Percentiles rank a stretch among this genome's conserved stretches.
Evolutionary conservation across 2,329 filamentous ascomycete species (phyloP).

Genomic region (Verticillium tricorpus): DNA sequence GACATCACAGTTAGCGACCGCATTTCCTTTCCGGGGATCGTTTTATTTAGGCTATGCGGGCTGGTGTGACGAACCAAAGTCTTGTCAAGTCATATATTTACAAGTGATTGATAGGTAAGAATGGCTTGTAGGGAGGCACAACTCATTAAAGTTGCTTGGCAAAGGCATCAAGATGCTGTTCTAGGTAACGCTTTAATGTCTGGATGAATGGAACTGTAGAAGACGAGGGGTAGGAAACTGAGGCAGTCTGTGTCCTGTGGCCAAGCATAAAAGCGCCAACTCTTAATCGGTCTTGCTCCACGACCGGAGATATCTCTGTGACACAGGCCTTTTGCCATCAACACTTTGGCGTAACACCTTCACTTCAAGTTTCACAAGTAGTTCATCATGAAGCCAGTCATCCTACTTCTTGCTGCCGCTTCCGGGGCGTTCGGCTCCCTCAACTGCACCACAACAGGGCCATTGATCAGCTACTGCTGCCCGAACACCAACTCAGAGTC

Average conservation of each 20-base stretch:
- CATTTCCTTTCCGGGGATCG: no score
- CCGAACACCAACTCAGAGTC: constrained; percentile 11
- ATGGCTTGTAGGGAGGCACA: not conserved
- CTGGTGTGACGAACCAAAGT: not conserved
- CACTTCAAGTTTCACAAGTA: not conserved
- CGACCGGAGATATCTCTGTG: no score
- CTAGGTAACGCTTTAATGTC: not conserved
- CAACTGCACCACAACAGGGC: constrained; percentile 10
- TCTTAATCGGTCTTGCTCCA: no score
- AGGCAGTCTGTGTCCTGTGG: not conserved
- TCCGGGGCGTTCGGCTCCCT: constrained; percentile 11
- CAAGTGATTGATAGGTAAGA: not conserved
- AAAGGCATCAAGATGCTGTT: not conserved
- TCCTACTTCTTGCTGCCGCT: constrained; percentile 1
- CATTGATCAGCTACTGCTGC: constrained; percentile 13
- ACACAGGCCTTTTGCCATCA: no score
- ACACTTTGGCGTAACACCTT: not conserved
- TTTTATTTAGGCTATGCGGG: not conserved
- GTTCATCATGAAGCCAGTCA: constrained; percentile 3
- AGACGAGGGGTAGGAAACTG: not conserved
- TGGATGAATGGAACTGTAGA: not conserved
- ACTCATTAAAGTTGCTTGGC: not conserved
- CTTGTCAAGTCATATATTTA: not conserved
- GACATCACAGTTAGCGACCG: no score
- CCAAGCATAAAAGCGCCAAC: no score